Base-by-base conservation (phyloP, 768 basidiomycete genomes). In the Mycena chlorophos region DNA sequence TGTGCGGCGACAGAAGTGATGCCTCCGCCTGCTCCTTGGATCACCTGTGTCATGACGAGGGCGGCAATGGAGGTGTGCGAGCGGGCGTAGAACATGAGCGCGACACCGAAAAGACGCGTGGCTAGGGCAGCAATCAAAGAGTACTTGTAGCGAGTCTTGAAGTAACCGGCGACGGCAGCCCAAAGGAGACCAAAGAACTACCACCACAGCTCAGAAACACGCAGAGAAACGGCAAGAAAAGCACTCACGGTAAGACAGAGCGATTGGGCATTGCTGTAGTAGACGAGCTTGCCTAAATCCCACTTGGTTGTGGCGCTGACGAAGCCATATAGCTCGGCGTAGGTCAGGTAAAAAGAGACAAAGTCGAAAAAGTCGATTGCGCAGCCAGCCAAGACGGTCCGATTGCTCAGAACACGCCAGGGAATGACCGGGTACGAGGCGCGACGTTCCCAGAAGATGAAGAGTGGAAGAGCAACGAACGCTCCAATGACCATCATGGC, bases 11-110 rank as follows among this genome's bases (percentile, higher is more conserved):
- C 65, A 16, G 74, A 73, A 14, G 81, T 81, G 57, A 84, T 69
- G 27, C 82, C 83, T 3, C 83, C 83, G 16, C 83, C 83, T 2
- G 76, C 57, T n/a, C 83, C 83, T 66, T 84, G 82, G n/a, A 85
- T 66, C 51, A 83, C 67, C 57, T 85, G 83, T n/a, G 75, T 77
- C 54, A 74, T 66, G 23, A 84, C 78, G 34, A 83, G 73, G 43
- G 73, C 71, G 13, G 60, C 63, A 30, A 62, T 61, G 52, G 61
- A 68, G 4, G 62, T 69, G 47, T 74, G 63, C 2, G 79, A 71
- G 30, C 77, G 72, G n/a, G 81, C 77, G 52, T 75, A 72, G 61
- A 84, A 74, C 82, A 83, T 83, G 56, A 80, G 63, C 1, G 73
- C 73, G 25, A 78, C 75, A 6, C 80, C 83, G 29, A 61, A 25